phyloP scores from a whole-genome alignment of 2,329 filamentous ascomycete genomes.

The Sphaerulina populicola region DNA sequence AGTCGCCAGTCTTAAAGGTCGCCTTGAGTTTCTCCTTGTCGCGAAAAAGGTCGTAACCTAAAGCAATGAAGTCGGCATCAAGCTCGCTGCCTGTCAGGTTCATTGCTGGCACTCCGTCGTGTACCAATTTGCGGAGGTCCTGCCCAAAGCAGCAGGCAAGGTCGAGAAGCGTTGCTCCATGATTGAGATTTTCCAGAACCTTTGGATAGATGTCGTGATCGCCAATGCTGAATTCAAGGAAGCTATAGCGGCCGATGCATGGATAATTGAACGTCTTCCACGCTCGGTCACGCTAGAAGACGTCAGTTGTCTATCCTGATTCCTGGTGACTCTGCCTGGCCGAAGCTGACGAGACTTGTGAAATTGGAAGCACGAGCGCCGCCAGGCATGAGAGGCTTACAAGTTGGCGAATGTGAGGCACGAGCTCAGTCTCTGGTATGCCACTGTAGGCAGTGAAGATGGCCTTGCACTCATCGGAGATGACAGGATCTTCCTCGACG shows the following conservation, averaged over 20 bases:
- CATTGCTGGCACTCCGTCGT: slow-evolving; percentile 32
- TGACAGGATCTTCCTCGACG: slow-evolving; percentile 8
- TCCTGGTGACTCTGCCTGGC: neutral
- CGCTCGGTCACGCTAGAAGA: slow-evolving; percentile 11
- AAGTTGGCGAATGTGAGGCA: slow-evolving; percentile 1
- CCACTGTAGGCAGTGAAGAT: slow-evolving; percentile 6
- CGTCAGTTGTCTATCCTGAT: neutral
- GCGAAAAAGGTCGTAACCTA: slow-evolving; percentile 35
- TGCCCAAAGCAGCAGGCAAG: slow-evolving; percentile 37
- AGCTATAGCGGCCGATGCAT: slow-evolving; percentile 15
- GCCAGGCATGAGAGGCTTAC: neutral
- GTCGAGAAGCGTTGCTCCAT: slow-evolving; percentile 34
- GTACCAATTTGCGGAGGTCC: slow-evolving; percentile 34
- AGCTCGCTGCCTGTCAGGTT: slow-evolving; percentile 32
- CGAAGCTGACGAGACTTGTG: neutral
- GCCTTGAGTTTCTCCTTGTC: slow-evolving; percentile 29
- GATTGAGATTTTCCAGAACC: slow-evolving; percentile 23
- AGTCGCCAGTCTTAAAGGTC: slow-evolving; percentile 26
- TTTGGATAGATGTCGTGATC: slow-evolving; percentile 20
- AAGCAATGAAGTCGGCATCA: slow-evolving; percentile 30
- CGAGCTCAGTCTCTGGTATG: neutral
- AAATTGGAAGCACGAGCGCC: neutral
- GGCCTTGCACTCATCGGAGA: neutral
- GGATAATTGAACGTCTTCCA: slow-evolving; percentile 13
- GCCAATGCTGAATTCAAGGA: slow-evolving; percentile 20